Percentiles rank a stretch among this genome's conserved stretches.
phyloP scores from a whole-genome alignment of 1,284 basidiomycete genomes.

The Quambalaria eucalypti region DNA sequence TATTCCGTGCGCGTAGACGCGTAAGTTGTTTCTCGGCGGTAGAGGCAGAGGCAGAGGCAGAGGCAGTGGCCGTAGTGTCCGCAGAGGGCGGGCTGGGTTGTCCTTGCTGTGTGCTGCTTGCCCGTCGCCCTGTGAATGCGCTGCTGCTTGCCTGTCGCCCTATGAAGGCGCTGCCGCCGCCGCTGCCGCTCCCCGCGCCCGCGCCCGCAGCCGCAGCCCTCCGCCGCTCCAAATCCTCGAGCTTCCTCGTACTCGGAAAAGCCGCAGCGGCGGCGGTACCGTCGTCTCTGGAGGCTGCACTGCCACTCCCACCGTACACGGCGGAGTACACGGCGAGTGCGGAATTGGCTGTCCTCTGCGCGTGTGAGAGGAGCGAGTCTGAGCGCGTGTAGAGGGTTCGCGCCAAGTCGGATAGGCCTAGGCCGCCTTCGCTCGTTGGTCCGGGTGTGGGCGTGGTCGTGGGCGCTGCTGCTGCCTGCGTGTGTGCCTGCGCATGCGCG shows the following conservation, averaged over 20 bases:
- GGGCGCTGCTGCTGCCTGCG: background rate
- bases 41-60: background rate
- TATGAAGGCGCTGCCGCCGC: background rate
- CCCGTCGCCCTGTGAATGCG: slow-evolving; percentile 11
- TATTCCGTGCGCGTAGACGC: no score
- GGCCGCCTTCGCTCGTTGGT: slow-evolving; percentile 1
- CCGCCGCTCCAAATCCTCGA: no score
- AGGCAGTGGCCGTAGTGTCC: no score
- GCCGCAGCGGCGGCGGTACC: no score
- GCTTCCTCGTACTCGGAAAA: no score
- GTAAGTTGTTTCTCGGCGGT: background rate
- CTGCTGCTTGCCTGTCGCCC: slow-evolving; percentile 7
- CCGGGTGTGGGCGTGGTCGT: background rate
- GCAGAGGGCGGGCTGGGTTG: no score
- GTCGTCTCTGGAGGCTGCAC: no score
- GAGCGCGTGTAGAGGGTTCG: slow-evolving; percentile 28
- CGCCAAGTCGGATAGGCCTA: slow-evolving; percentile 28
- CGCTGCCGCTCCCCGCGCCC: background rate
- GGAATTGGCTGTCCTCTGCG: no score
- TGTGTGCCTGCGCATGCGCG: background rate
- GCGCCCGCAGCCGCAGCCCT: slow-evolving; percentile 18
- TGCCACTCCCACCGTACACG: no score
- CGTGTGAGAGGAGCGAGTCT: slow-evolving; percentile 21
- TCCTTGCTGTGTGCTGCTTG: background rate
- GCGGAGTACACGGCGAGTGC: no score